Conservation (phyloP, 78 protist species). For the Dictyostelium firmibasis region DNA sequence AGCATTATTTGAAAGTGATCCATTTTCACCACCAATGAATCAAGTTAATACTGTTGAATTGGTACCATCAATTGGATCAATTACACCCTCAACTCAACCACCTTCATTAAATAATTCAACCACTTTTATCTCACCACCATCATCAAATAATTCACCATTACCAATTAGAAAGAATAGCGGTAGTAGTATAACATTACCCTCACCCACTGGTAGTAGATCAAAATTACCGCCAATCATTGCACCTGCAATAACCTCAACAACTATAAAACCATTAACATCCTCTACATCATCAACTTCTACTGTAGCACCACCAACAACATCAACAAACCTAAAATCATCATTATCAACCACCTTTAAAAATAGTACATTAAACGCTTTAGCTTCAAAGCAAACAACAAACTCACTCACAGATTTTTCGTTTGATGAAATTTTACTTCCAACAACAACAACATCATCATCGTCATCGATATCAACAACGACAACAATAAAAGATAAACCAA, state of each 20-base stretch:
- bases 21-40: constrained; percentile 20
- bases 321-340: background rate
- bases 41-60: constrained; percentile 22
- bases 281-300: background rate
- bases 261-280: background rate
- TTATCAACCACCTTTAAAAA: background rate
- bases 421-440: background rate
- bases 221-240: background rate
- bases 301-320: background rate
- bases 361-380: background rate
- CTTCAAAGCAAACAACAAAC: background rate
- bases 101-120: constrained; percentile 18
- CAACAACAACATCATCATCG: background rate
- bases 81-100: constrained; percentile 17
- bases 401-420: background rate
- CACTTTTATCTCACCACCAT: background rate
- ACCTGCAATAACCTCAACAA: background rate
- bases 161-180: constrained; percentile 9
- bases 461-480: too few species aligned
- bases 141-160: background rate
- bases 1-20: background rate
- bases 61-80: constrained; percentile 13
- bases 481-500: background rate
- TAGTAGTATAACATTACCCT: background rate
- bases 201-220: background rate